A percentile compares a stretch with the other conserved stretches of the same genome.
Evolutionary conservation across 1,284 basidiomycete species (phyloP).

Genomic region (Phellopilus nigrolimitatus): DNA sequence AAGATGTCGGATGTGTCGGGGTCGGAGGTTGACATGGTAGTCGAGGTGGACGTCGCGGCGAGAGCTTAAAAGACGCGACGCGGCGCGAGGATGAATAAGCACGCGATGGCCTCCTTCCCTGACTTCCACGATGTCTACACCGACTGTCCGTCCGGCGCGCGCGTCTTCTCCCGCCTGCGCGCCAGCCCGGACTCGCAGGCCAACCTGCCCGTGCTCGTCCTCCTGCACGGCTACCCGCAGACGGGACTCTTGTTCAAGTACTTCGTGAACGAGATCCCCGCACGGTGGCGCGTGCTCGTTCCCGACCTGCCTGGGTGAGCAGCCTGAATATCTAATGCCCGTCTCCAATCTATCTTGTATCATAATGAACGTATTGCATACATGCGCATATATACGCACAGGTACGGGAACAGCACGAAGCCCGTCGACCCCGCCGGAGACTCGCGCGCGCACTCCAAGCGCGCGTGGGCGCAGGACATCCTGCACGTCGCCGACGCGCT

Average conservation of each 20-base stretch:
- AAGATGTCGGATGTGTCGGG: constrained; percentile 38
- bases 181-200: not conserved
- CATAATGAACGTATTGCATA: not conserved
- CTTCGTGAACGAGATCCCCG: constrained; percentile 23
- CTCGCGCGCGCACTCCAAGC: constrained; percentile 26
- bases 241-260: constrained; percentile 26
- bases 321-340: not conserved
- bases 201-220: constrained; percentile 22
- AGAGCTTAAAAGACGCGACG: not conserved
- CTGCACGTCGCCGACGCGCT: constrained; percentile 23
- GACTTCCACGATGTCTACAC: not conserved
- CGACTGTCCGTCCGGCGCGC: constrained; percentile 18
- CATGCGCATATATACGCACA: constrained; percentile 1
- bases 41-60: not conserved
- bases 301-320: constrained; percentile 28
- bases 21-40: constrained; percentile 26
- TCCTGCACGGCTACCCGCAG: constrained; percentile 30
- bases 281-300: constrained; percentile 23
- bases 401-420: constrained; percentile 27
- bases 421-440: constrained; percentile 22
- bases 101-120: not conserved
- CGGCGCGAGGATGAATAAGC: not conserved
- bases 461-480: constrained; percentile 26
- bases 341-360: not conserved
- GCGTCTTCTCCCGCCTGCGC: constrained; percentile 15